A percentile compares a stretch with the other conserved stretches of the same genome.
phyloP scores from a whole-genome alignment of 2,329 filamentous ascomycete genomes.

The Ceratocystis cubensis region DNA sequence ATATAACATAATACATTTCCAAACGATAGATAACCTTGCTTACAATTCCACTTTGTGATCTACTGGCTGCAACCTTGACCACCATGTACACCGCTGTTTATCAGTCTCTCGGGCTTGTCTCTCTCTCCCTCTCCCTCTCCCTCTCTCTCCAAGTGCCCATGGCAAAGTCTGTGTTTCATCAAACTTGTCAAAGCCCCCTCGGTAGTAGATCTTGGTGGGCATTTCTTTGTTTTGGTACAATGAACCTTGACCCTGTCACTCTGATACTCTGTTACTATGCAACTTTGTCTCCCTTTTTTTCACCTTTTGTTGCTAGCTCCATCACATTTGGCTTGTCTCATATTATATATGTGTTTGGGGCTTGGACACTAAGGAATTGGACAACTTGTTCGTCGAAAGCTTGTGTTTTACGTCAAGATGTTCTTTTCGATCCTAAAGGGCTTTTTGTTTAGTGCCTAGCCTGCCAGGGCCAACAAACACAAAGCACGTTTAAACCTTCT shows the following conservation, averaged over 20 bases:
- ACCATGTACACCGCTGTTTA: background rate
- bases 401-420: background rate
- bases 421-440: background rate
- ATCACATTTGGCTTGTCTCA: background rate
- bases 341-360: background rate
- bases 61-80: background rate
- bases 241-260: background rate
- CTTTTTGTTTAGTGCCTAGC: background rate
- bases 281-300: background rate
- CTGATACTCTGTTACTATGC: background rate
- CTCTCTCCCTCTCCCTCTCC: background rate
- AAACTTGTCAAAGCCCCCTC: slow-evolving; percentile 5
- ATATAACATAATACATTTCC: background rate
- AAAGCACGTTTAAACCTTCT: background rate
- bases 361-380: background rate
- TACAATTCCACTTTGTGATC: background rate
- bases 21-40: background rate
- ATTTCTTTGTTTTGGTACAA: background rate
- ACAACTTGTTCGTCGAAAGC: background rate
- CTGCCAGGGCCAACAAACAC: background rate
- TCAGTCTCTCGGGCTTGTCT: background rate
- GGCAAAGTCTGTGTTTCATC: background rate
- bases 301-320: background rate
- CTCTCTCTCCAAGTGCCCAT: background rate
- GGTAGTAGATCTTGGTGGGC: slow-evolving; percentile 3